Percentiles rank a stretch among this genome's conserved stretches.
Evolutionary conservation across 2,329 filamentous ascomycete genomes (phyloP).

Genomic region (Pseudogymnoascus sp.): DNA sequence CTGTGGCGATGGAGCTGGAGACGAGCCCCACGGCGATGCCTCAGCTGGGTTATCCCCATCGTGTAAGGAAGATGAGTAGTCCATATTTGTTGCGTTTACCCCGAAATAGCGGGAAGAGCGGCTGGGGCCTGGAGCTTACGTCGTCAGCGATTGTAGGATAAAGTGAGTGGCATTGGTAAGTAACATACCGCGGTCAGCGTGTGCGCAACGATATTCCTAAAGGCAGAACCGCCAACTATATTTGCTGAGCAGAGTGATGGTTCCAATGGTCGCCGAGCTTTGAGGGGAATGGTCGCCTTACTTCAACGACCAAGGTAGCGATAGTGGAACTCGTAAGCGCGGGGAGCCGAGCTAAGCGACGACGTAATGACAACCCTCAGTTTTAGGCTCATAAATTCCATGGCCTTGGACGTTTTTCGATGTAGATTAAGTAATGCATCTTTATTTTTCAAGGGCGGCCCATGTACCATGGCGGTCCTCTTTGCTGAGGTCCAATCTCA

Average conservation of each 20-base stretch:
- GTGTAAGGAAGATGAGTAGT: constrained; percentile 55
- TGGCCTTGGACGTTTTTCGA: neutral
- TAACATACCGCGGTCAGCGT: constrained; percentile 3
- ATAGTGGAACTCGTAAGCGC: constrained; percentile 11
- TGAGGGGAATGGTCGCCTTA: neutral
- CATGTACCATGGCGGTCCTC: constrained; percentile 9
- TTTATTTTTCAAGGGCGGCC: neutral
- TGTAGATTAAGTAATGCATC: constrained; percentile 12
- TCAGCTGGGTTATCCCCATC: constrained; percentile 54
- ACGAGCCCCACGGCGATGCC: constrained; percentile 54
- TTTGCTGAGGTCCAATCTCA: constrained; percentile 1
- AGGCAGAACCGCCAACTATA: constrained; percentile 2
- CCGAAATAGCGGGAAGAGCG: constrained; percentile 1
- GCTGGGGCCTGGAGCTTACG: constrained; percentile 8
- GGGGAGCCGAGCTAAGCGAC: constrained; percentile 8
- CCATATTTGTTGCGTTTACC: constrained; percentile 42
- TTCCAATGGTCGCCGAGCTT: neutral
- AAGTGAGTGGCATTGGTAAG: neutral
- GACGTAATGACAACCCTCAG: constrained; percentile 3
- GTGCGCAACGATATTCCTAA: neutral
- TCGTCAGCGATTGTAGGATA: constrained; percentile 2
- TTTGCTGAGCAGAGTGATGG: neutral
- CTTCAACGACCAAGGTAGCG: constrained; percentile 9
- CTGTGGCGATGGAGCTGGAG: constrained; percentile 28
- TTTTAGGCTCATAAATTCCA: neutral